Evolutionary conservation across 2,329 filamentous ascomycete species (phyloP), one percentile per base, ranked within the genome.

Genomic region (Fusarium sp.): DNA sequence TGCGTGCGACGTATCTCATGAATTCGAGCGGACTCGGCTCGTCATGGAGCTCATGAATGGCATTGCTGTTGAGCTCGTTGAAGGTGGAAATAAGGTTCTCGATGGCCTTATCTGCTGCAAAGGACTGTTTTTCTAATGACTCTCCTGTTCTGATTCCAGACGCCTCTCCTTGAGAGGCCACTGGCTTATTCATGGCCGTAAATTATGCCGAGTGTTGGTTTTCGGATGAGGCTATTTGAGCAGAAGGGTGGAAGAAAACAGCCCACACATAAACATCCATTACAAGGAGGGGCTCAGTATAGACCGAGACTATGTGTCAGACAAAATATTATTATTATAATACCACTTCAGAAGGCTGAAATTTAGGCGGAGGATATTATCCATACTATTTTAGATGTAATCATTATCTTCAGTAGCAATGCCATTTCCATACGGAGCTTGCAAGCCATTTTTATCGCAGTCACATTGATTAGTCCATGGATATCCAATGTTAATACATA

Each of bases 1-100:
- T 96, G 35, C 82, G 84, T 17, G 90, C 85, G 20, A 94, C 91
- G 77, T 88, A 90, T 72, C 91, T 87, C 88, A 94, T 91, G 75
- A 95, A 95, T 74, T 94, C 90, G 8, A 96, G 84, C 1, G 92
- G 86, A 27, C 89, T 91, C 6, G 92, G 92, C 47, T 90, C 87
- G 40, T 86, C 81, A 15, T 81, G 41, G 4, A 94, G 82, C 69
- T 89, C 87, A 43, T 91, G 85, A 57, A 94, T 82, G 17, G 73
- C 71, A 21, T 80, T 76, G 56, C 83, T 77, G 74, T 95, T 95
- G 54, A 94, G 85, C 69, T 93, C 91, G 73, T 91, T 87, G 78
- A 92, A 94, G n/a, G 84, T 87, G 13, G 81, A 83, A 66, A 95
- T 85, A 21, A 94, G 84, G 58, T 86, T 72, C 17, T 64, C 53